Percentiles rank a stretch among this genome's conserved stretches.
These are phyloP conservation scores for Ogataea angusta DNA, from an alignment of 805 yeast species.

Conservation along the genomic window DNA sequence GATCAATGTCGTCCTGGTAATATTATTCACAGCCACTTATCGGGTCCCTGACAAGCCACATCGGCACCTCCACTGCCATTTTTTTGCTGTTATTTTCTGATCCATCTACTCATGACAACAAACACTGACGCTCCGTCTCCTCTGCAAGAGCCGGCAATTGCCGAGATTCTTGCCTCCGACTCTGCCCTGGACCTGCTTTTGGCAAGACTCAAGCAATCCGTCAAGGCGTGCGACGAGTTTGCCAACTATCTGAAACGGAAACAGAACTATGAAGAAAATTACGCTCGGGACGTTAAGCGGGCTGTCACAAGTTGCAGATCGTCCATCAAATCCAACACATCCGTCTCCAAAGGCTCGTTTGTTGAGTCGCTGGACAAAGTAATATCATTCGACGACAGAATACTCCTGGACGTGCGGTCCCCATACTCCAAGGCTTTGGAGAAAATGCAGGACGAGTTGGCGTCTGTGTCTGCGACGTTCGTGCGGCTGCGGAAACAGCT, in stretches of 20 bases:
- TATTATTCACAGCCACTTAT: constrained; percentile 1
- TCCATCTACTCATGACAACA: constrained; percentile 1
- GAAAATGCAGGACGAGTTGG: constrained; percentile 82
- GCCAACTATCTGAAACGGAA: constrained; percentile 74
- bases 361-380: constrained; percentile 62
- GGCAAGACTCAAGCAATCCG: constrained; percentile 70
- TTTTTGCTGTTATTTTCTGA: constrained; percentile 12
- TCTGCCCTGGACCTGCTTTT: constrained; percentile 72
- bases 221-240: constrained; percentile 82
- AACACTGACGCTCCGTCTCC: constrained; percentile 29
- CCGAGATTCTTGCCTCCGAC: constrained; percentile 60
- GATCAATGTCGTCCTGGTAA: not conserved
- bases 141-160: constrained; percentile 50
- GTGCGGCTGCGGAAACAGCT: constrained; percentile 67
- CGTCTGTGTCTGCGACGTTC: constrained; percentile 65
- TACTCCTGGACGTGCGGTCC: constrained; percentile 60
- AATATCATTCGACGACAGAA: constrained; percentile 73
- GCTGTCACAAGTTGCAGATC: constrained; percentile 47
- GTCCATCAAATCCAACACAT: constrained; percentile 40
- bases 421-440: constrained; percentile 77
- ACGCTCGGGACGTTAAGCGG: constrained; percentile 69
- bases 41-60: not conserved
- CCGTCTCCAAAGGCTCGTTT: constrained; percentile 44
- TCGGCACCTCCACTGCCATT: constrained; percentile 5
- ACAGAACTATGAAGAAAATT: constrained; percentile 75